phyloP scores from a whole-genome alignment of 2,329 filamentous ascomycete genomes.

The Fusarium miscanthi region DNA sequence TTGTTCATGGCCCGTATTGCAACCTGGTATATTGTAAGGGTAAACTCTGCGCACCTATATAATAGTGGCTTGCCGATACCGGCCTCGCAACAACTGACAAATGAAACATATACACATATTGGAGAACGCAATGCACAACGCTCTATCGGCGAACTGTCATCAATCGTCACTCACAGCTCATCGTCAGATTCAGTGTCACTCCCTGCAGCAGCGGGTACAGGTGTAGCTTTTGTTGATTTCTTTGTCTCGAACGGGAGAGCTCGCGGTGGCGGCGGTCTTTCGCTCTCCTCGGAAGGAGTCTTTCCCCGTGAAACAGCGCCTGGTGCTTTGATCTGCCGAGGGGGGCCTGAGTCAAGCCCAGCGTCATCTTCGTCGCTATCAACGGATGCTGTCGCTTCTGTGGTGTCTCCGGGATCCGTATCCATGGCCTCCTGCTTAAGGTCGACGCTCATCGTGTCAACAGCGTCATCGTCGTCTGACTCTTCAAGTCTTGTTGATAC shows the following conservation, averaged over 20 bases:
- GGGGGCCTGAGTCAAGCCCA: conserved; percentile 1
- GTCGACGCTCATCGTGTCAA: conserved; percentile 65
- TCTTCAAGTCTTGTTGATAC: conserved; percentile 53
- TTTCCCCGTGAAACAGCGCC: conserved; percentile 5
- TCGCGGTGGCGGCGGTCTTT: conserved; percentile 53
- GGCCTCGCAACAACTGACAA: not conserved
- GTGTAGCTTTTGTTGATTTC: conserved; percentile 46
- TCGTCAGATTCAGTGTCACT: conserved; percentile 68
- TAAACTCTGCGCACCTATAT: not conserved
- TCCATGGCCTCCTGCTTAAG: conserved; percentile 52
- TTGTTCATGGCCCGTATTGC: not conserved
- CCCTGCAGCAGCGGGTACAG: conserved; percentile 45
- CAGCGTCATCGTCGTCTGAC: conserved; percentile 55
- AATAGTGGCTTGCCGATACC: not conserved
- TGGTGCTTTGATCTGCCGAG: conserved; percentile 8
- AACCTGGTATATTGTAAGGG: not conserved
- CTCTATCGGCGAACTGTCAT: conserved; percentile 2
- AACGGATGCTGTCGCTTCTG: conserved; percentile 55
- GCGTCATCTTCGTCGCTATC: conserved; percentile 58
- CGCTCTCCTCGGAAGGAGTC: conserved; percentile 29
- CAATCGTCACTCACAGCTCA: conserved; percentile 56
- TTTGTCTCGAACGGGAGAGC: conserved; percentile 58
- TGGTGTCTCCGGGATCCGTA: conserved; percentile 54
- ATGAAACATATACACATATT: conserved; percentile 1
- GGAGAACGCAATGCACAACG: not conserved